A percentile compares a stretch with the other conserved stretches of the same genome.
Evolutionary conservation across 257 asterid genomes (phyloP).

Genomic region (Anisodus tanguticus): DNA sequence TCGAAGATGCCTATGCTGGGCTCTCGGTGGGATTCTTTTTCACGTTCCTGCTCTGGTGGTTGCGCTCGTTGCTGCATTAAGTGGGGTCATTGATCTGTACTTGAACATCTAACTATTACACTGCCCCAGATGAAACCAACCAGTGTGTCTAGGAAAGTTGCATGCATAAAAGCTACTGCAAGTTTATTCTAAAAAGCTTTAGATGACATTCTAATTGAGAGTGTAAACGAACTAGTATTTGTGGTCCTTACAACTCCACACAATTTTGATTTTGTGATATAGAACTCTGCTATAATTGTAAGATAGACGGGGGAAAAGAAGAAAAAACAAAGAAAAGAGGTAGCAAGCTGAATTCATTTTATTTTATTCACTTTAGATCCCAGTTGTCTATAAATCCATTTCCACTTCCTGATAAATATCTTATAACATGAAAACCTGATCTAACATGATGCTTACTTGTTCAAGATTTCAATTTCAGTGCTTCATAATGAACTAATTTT

Average conservation of each 20-base stretch:
- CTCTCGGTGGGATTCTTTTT: slow-evolving; percentile 9
- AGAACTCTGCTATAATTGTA: slow-evolving; percentile 47
- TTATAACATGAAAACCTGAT: background rate
- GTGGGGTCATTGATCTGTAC: background rate
- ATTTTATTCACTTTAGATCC: background rate
- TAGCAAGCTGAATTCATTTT: slow-evolving; percentile 21
- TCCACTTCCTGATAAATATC: background rate
- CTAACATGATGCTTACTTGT: background rate
- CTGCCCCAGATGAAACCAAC: background rate
- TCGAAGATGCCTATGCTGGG: slow-evolving; percentile 25
- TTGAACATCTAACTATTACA: background rate
- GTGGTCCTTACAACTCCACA: slow-evolving; percentile 41
- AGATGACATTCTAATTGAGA: slow-evolving; percentile 33
- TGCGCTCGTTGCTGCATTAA: background rate
- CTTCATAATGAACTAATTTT: background rate
- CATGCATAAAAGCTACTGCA: slow-evolving; percentile 33
- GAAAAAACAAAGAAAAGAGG: background rate
- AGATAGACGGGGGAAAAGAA: slow-evolving; percentile 40
- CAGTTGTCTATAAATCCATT: background rate
- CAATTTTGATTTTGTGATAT: slow-evolving; percentile 65
- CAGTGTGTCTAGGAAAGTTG: slow-evolving; percentile 19
- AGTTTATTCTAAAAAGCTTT: slow-evolving; percentile 36
- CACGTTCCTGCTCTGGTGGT: slow-evolving; percentile 1
- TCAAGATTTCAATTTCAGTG: background rate
- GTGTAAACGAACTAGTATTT: slow-evolving; percentile 42